phyloP scores from a whole-genome alignment of 495 filamentous ascomycete genomes.

The Rostrohypoxylon terebratum region DNA sequence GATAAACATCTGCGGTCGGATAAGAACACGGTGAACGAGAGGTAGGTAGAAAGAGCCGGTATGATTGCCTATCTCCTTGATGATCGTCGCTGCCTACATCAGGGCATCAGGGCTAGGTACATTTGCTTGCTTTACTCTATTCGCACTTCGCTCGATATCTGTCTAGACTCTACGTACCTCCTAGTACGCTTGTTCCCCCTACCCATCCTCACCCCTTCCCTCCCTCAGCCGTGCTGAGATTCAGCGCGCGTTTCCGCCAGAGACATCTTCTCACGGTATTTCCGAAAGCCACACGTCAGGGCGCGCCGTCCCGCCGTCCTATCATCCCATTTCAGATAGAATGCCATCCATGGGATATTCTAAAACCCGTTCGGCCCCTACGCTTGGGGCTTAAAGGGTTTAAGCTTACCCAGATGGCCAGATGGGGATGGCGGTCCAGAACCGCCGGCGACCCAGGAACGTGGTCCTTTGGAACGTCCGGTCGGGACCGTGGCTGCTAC shows the following conservation, averaged over 20 bases:
- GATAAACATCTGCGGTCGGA: slow-evolving; percentile 3
- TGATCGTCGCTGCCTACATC: slow-evolving; percentile 12
- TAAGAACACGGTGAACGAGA: slow-evolving; percentile 14
- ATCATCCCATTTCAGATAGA: slow-evolving; percentile 8
- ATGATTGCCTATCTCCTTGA: slow-evolving; percentile 7
- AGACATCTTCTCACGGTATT: slow-evolving; percentile 19
- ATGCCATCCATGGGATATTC: not conserved
- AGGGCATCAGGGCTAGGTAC: not conserved
- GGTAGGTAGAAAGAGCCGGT: not conserved
- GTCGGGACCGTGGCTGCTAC: slow-evolving; percentile 32
- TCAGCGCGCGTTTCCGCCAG: not conserved
- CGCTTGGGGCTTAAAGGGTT: not conserved
- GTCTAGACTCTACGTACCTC: not conserved
- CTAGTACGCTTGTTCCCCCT: not conserved
- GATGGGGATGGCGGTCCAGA: slow-evolving; percentile 33
- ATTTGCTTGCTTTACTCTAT: not conserved
- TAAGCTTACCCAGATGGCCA: too few species aligned
- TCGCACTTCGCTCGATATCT: not conserved
- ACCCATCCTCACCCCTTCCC: not conserved
- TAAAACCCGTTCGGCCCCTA: not conserved
- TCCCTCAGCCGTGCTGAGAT: not conserved
- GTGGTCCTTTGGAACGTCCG: slow-evolving; percentile 39
- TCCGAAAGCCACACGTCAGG: slow-evolving; percentile 14
- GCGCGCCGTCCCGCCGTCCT: slow-evolving; percentile 29
- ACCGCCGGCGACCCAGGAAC: slow-evolving; percentile 42